Evolutionary conservation across 2,329 filamentous ascomycete species (phyloP), one percentile per base, ranked within the genome.

Genomic region (Colletotrichum navitas): DNA sequence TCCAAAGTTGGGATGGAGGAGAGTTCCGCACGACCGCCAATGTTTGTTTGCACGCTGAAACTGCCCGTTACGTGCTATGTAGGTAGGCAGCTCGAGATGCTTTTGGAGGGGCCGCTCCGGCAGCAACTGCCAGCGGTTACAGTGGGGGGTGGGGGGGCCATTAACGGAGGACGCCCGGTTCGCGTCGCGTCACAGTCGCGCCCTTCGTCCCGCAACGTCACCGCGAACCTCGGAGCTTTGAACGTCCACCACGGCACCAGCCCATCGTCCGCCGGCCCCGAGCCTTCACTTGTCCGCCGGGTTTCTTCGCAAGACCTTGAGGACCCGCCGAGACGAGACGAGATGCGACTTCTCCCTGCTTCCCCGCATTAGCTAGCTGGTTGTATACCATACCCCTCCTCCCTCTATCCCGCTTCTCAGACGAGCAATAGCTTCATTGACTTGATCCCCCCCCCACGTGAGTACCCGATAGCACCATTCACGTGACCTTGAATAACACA

Each of bases 151-250:
- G 29, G 29, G 29, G 29, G 4, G 29, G 12, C 61, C 45, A 36
- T 58, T 68, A 54, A 71, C 65, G 64, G 59, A 58, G 59, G 45
- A 47, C 52, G 58, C 47, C 36, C 65, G 36, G 56, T 41, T 67
- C 66, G 62, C 64, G 65, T 71, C 68, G 65, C 68, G 68, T 71
- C 68, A 64, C 64, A 41, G 47, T 43, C 36, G n/a, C 61, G 61
- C 61, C 36, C 51, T 39, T 56, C 51, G 52, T 58, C 61, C 66
- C 51, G 66, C 66, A 64, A 65, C 61, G 18, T 65, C 66, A 52
- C 66, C 43, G 56, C 63, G 61, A 68, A 65, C 56, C 34, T 71
- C 51, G 63, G 64, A 41, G 51, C 36, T 71, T 43, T 59, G 49
- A 56, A 56, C 56, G 41, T 61, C 68, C 62, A 45, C 24, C 54